phyloP scores from a whole-genome alignment of 148 eudicot species.

The Limonium bicolor region DNA sequence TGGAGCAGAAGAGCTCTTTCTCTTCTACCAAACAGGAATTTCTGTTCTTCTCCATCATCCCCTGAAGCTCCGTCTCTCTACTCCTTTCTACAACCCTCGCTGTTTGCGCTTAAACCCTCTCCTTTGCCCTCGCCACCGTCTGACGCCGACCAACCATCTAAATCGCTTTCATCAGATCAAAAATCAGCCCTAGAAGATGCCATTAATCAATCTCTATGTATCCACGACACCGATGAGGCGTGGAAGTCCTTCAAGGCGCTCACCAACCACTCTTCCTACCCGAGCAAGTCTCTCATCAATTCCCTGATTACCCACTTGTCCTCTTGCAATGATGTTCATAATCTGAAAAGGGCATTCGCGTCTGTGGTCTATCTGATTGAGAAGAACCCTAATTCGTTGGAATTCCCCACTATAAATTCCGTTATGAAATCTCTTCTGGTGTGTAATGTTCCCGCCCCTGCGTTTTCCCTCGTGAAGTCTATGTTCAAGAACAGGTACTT shows the following conservation, averaged over 20 bases:
- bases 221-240: slow-evolving; percentile 43
- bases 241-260: slow-evolving; percentile 85
- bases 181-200: slow-evolving; percentile 39
- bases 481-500: slow-evolving; percentile 83
- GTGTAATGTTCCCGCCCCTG: slow-evolving; percentile 45
- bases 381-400: slow-evolving; percentile 43
- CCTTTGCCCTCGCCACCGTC: slow-evolving; percentile 7
- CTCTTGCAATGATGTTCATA: slow-evolving; percentile 28
- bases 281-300: slow-evolving; percentile 51
- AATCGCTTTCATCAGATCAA: slow-evolving; percentile 21
- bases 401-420: slow-evolving; percentile 22
- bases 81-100: slow-evolving; percentile 76
- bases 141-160: slow-evolving; percentile 8
- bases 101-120: slow-evolving; percentile 29
- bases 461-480: slow-evolving; percentile 69
- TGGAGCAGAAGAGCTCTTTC: slow-evolving; percentile 34
- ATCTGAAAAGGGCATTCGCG: slow-evolving; percentile 80
- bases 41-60: slow-evolving; percentile 19
- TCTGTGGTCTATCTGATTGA: slow-evolving; percentile 52
- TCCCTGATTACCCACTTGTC: slow-evolving; percentile 52
- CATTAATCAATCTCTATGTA: slow-evolving; percentile 30
- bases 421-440: slow-evolving; percentile 33
- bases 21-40: slow-evolving; percentile 17
- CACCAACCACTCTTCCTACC: slow-evolving; percentile 23
- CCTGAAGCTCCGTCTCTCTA: slow-evolving; percentile 48